Base-by-base conservation (phyloP, 352 stramenopile species). In the Globisporangium spiculum region DNA sequence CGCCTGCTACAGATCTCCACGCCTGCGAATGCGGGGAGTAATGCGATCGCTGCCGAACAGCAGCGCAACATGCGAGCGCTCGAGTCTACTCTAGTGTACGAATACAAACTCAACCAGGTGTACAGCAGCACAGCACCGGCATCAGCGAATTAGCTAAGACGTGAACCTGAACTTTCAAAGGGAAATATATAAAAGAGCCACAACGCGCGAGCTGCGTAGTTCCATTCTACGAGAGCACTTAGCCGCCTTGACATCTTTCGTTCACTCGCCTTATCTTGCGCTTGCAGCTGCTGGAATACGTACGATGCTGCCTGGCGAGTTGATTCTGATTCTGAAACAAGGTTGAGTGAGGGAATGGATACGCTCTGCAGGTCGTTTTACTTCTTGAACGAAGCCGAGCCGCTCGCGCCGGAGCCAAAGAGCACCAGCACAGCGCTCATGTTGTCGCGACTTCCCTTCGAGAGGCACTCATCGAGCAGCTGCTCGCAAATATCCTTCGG, bases 351-450 rank as follows among this genome's bases (percentile, higher is more conserved):
- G 32, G 16, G 14, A n/a, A 20, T 50, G 44, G 9, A 50, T n/a
- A 6, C 16, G 54, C 7, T 7, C 32, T 34, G 27, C n/a, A 34
- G 6, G 18, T 27, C 34, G 54, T 24, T 24, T 32, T 69, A n/a
- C 34, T 56, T 71, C 48, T 77, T 65, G 56, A 60, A 70, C 0
- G 46, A 34, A 69, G 70, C 50, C 60, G 66, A 59, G 59, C 36
- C 52, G 65, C 67, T 78, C 75, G 59, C 55, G 24, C 68, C 76
- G 48, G 65, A 76, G 57, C 71, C 74, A 58, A 96, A 94, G 61
- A 96, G 79, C 63, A 96, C 87, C 46, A 96, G 70, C 67, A 96
- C 66, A 32, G 83, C 86, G 63, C 87, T 96, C 89, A 96, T 96
- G 66, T 96, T 96, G 76, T 96, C 89, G 41, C 87, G 86, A 71